These are phyloP conservation scores for Aureobasidium lini DNA, from an alignment of 2,329 filamentous ascomycete genomes.

Conservation along the genomic window DNA sequence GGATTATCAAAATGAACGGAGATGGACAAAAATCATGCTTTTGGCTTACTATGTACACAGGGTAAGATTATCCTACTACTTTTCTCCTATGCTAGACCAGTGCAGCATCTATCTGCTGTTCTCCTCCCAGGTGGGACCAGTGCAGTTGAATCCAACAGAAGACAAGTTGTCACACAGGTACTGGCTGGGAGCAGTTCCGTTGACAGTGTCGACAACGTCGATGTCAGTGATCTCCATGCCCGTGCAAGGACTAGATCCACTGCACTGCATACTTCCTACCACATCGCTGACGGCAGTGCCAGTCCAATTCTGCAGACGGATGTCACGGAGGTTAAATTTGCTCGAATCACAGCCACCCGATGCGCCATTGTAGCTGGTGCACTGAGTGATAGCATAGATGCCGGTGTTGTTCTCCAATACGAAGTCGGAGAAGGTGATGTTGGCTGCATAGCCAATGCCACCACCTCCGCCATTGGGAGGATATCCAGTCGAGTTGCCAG, in stretches of 20 bases:
- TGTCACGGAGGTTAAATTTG: conserved; percentile 32
- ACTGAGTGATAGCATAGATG: conserved; percentile 23
- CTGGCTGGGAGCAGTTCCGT: conserved; percentile 17
- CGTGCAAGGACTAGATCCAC: conserved; percentile 21
- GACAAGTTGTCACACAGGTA: conserved; percentile 22
- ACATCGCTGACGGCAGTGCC: conserved; percentile 24
- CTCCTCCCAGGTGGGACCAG: conserved; percentile 16
- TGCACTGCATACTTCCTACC: conserved; percentile 24
- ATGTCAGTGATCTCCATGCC: conserved; percentile 22
- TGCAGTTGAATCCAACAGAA: conserved; percentile 21
- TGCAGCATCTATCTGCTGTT: conserved; percentile 4
- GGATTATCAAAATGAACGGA: too few relatives aligned
- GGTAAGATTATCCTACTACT: not conserved
- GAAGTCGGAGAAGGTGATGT: conserved; percentile 32
- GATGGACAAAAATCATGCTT: not conserved
- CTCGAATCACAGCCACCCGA: conserved; percentile 22
- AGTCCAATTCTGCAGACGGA: conserved; percentile 22
- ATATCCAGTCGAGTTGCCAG: conserved; percentile 32
- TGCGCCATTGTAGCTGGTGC: conserved; percentile 21
- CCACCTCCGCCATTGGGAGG: conserved; percentile 52
- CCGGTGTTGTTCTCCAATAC: conserved; percentile 18
- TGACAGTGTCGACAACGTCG: conserved; percentile 14
- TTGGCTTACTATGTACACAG: not conserved
- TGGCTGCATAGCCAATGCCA: conserved; percentile 40
- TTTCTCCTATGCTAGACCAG: too few relatives aligned